These are phyloP conservation scores for Trichoderma gracile DNA, from an alignment of 2,329 filamentous ascomycete species.

Conservation along the genomic window DNA sequence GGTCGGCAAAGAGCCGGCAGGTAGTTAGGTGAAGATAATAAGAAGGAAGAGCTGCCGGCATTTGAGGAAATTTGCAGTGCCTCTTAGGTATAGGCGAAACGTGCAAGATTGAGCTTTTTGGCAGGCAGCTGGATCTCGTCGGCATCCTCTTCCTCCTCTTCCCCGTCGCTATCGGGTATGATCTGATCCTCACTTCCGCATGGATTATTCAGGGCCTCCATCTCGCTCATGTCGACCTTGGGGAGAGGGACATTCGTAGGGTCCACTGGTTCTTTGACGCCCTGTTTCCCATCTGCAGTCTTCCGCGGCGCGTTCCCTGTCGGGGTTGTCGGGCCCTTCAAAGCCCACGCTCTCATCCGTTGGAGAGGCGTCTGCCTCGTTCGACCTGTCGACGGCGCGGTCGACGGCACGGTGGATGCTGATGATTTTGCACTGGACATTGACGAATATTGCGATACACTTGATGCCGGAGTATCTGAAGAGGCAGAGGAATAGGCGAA, in stretches of 20 bases:
- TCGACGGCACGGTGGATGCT: conserved; percentile 44
- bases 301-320: conserved; percentile 35
- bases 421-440: conserved; percentile 41
- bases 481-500: conserved; percentile 40
- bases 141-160: conserved; percentile 44
- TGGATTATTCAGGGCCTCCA: conserved; percentile 51
- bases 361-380: conserved; percentile 55
- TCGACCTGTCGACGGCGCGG: conserved; percentile 46
- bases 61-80: neutral
- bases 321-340: conserved; percentile 34
- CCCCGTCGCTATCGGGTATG: conserved; percentile 53
- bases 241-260: conserved; percentile 58
- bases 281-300: conserved; percentile 32
- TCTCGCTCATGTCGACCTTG: conserved; percentile 54
- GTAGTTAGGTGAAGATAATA: neutral
- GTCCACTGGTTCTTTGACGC: conserved; percentile 48
- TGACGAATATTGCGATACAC: conserved; percentile 39
- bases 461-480: conserved; percentile 40
- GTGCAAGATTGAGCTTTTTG: conserved; percentile 49
- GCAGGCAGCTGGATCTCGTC: conserved; percentile 38
- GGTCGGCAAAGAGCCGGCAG: too few species aligned
- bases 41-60: neutral
- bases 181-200: conserved; percentile 60
- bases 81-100: conserved; percentile 45
- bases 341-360: conserved; percentile 52